Base-by-base conservation (phyloP, 495 filamentous ascomycete genomes). In the Xylaria flabelliformis region DNA sequence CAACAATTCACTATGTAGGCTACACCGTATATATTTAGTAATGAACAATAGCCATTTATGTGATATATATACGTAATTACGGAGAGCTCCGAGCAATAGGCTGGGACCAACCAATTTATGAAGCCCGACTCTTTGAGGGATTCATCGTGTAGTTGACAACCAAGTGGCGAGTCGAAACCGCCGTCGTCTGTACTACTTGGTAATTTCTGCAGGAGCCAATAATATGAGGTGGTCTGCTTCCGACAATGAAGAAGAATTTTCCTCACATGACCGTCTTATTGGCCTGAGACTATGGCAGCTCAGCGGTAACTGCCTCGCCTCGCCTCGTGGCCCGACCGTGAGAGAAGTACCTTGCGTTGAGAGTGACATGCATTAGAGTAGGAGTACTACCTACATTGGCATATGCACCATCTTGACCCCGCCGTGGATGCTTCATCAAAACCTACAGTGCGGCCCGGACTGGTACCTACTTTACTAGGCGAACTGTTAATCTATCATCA, bases 261-360 rank as follows among this genome's bases (percentile, higher is more conserved):
- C 48, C 21, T 56, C 34, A 29, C 8, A 32, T 13, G 21, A 19
- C 6, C 21, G 36, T 56, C 12, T 44, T n/a, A 67, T 67, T 36
- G 44, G 50, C 17, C 44, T n/a, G 26, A 13, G 19, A n/a, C 15
- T 19, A 29, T 36, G 64, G 44, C 64, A 36, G 32, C 5, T 39
- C 8, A 15, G 12, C 64, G 64, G 64, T 42, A 67, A 67, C 7
- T 46, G 5, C 64, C 64, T 46, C 39, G 29, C 63, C 63, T 65
- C 63, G 63, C 63, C 63, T 65, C 63, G 63, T 65, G 63, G 63
- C 63, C 63, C 39, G 17, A 17, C 46, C 26, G 6, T 3, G 32
- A 24, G 36, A 67, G 50, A 67, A 67, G 65, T 67, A 67, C 65
- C 65, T 67, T 67, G 65, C 65, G 65, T 67, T 55, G 65, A 21